Conservation (phyloP, 23 red algal genomes). For the Porphyridium purpureum region DNA sequence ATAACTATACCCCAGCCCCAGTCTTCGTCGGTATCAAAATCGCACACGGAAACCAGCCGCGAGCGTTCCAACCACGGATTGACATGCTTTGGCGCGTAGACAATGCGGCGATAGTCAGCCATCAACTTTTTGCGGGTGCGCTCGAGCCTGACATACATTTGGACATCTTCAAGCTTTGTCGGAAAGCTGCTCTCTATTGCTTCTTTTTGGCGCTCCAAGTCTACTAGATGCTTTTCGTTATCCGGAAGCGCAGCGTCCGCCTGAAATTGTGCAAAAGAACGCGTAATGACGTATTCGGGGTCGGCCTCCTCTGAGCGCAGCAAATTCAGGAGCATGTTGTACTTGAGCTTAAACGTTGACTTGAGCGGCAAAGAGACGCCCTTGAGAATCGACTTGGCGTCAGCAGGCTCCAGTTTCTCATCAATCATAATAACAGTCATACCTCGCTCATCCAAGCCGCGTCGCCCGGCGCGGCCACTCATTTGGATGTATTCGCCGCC, state of each 20-base stretch:
- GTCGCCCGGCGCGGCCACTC: slow-evolving; percentile 83
- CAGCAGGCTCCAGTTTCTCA: slow-evolving; percentile 47
- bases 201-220: slow-evolving; percentile 33
- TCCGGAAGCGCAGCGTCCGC: slow-evolving; percentile 31
- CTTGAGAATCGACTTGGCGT: slow-evolving; percentile 10
- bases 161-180: too few species aligned
- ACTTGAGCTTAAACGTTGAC: slow-evolving; percentile 15
- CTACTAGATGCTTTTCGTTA: slow-evolving; percentile 16
- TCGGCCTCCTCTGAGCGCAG: slow-evolving; percentile 23
- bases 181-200: too few species aligned
- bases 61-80: too few species aligned
- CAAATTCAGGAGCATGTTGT: slow-evolving; percentile 45
- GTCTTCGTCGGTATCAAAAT: too few species aligned
- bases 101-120: too few species aligned
- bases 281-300: slow-evolving; percentile 22
- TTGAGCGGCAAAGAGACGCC: slow-evolving; percentile 11
- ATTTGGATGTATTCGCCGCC: slow-evolving; percentile 97
- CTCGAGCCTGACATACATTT: too few species aligned
- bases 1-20: too few species aligned
- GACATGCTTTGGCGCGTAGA: too few species aligned
- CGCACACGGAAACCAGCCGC: too few species aligned
- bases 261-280: slow-evolving; percentile 75
- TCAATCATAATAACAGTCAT: slow-evolving; percentile 81
- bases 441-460: slow-evolving; percentile 77
- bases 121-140: too few species aligned